Evolutionary conservation across 2,329 filamentous ascomycete genomes (phyloP), one percentile per base, ranked within the genome.

Genomic region (Truncatella angustata): DNA sequence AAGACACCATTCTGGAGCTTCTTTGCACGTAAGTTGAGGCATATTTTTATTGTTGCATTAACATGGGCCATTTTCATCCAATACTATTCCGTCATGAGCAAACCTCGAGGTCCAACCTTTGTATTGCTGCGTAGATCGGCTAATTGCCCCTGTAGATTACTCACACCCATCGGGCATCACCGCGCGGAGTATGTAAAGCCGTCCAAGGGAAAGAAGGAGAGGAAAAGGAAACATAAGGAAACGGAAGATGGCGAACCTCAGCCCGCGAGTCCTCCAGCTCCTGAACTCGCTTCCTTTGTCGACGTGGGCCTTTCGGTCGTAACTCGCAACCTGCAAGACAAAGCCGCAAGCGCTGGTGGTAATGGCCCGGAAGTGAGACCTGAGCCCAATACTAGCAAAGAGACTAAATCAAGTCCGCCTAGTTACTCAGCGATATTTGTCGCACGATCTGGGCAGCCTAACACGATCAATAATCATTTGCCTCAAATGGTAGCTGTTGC

Each of bases 281-380:
- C 84, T 3, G 80, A 80, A 44, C 69, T 90, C 7, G 67, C 70
- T n/a, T 69, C 70, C 3, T 77, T 78, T 55, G 65, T 91, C 35
- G 80, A 88, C 45, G 70, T 88, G 44, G 88, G 88, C 3, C 71
- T 90, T 40, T 81, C 84, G 58, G 76, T 72, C 52, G 83, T 90
- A 52, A 85, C 82, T 4, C 78, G 82, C 16, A 74, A 73, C 45
- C 74, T 91, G 2, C 77, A 85, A 54, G 63, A 67, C 18, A 60
- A 70, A 24, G 68, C 14, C 21, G 36, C 47, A 12, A 14, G 14
- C n/a, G n/a, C 23, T 21, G 35, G 6, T n/a, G n/a, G n/a, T n/a
- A n/a, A n/a, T n/a, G n/a, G n/a, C n/a, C n/a, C n/a, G n/a, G n/a
- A n/a, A n/a, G n/a, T n/a, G n/a, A n/a, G n/a, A n/a, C n/a, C n/a